Conservation (phyloP, 139 green algal species). For the Chlamydomonas sphaeroides region DNA sequence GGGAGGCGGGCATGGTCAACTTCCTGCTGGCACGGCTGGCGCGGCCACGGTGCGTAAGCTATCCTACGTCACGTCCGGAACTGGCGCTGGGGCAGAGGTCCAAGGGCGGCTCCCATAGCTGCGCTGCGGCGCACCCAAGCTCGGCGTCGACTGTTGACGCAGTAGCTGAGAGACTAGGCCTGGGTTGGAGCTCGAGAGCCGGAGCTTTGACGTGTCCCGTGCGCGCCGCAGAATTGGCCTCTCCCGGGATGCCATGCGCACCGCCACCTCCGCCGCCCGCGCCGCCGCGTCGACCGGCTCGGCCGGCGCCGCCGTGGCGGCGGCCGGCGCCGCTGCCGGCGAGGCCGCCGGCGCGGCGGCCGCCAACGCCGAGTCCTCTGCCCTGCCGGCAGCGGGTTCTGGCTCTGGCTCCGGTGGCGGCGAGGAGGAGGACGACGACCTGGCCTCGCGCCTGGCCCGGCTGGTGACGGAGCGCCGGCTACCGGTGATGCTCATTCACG, state of each 20-base stretch:
- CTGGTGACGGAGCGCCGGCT: constrained; percentile 25
- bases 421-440: constrained; percentile 30
- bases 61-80: too few species aligned
- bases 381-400: not conserved
- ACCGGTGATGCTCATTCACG: constrained; percentile 82
- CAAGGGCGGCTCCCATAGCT: too few species aligned
- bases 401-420: not conserved
- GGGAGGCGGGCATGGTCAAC: constrained; percentile 77
- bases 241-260: too few species aligned
- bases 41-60: constrained; percentile 1
- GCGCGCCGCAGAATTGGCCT: too few species aligned
- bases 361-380: not conserved
- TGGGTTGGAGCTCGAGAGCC: too few species aligned
- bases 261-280: too few species aligned
- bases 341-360: not conserved
- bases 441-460: constrained; percentile 55
- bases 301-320: not conserved
- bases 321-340: constrained; percentile 5
- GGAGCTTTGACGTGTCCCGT: too few species aligned
- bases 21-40: constrained; percentile 68
- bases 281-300: too few species aligned
- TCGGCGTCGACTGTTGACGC: too few species aligned
- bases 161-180: too few species aligned
- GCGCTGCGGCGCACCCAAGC: not conserved
- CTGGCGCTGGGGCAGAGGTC: too few species aligned